Conservation (phyloP, 306 rosid species). For the Castanea mollissima region DNA sequence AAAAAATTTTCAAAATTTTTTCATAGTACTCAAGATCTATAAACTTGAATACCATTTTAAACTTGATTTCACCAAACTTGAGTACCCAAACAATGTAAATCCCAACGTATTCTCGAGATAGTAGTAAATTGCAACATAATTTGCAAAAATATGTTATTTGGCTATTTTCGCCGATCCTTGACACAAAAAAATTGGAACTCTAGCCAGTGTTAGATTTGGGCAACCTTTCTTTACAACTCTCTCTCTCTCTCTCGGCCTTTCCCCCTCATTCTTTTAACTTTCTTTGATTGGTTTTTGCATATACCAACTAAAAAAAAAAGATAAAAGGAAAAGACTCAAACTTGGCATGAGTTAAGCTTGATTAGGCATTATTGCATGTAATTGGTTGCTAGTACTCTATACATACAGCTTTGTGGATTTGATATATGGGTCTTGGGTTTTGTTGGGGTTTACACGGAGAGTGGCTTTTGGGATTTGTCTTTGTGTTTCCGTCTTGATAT, state of each 20-base stretch:
- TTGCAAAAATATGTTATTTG: no score
- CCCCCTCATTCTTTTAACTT: not conserved
- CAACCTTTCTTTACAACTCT: slow-evolving; percentile 16
- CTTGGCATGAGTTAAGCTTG: slow-evolving; percentile 17
- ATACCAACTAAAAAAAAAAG: not conserved
- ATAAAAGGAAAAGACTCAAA: not conserved
- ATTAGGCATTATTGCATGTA: slow-evolving; percentile 13
- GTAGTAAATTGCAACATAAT: no score
- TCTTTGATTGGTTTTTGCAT: slow-evolving; percentile 21
- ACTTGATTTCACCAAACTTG: no score
- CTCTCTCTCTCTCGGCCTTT: slow-evolving; percentile 7
- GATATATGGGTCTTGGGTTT: slow-evolving; percentile 53
- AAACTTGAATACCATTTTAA: no score
- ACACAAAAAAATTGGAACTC: slow-evolving; percentile 8
- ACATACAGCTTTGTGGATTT: slow-evolving; percentile 22
- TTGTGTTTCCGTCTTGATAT: slow-evolving; percentile 39
- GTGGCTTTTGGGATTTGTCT: slow-evolving; percentile 65
- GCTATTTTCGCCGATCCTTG: not conserved
- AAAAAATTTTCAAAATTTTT: no score
- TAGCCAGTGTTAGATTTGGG: slow-evolving; percentile 24
- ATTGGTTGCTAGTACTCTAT: slow-evolving; percentile 19
- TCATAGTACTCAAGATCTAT: no score
- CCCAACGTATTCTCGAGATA: no score
- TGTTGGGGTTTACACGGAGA: slow-evolving; percentile 75
- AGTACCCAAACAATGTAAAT: no score